These are phyloP conservation scores for Ogataea ramenticola DNA, from an alignment of 805 yeast species.

Conservation along the genomic window DNA sequence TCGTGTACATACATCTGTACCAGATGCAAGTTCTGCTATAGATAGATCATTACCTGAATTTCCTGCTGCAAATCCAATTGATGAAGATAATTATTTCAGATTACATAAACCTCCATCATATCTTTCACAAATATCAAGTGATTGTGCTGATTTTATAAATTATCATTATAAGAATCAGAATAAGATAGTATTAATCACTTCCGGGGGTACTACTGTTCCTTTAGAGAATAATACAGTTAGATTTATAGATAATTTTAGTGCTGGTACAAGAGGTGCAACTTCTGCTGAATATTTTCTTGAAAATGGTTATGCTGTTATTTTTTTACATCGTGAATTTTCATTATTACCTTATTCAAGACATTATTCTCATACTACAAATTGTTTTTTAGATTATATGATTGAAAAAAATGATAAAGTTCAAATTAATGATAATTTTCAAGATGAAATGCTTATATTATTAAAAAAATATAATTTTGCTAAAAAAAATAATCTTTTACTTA, in stretches of 20 bases:
- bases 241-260: conserved; percentile 93
- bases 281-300: conserved; percentile 88
- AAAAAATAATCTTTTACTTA: conserved; percentile 44
- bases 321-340: conserved; percentile 87
- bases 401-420: conserved; percentile 46
- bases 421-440: conserved; percentile 53
- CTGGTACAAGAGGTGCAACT: conserved; percentile 97
- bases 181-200: conserved; percentile 75
- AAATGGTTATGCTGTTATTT: conserved; percentile 85
- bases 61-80: conserved; percentile 66
- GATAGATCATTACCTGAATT: conserved; percentile 70
- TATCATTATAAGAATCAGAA: conserved; percentile 37
- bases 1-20: conserved; percentile 58
- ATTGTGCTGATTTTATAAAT: conserved; percentile 55
- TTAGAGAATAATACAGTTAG: conserved; percentile 94
- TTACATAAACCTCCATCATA: conserved; percentile 70
- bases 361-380: conserved; percentile 75
- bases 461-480: conserved; percentile 48
- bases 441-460: conserved; percentile 52
- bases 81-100: conserved; percentile 72
- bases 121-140: conserved; percentile 50
- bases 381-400: conserved; percentile 77
- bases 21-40: conserved; percentile 66
- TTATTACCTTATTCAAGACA: conserved; percentile 89
- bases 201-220: conserved; percentile 98